Base-by-base conservation (phyloP, 257 asterid species). In the Nicotiana benthamiana region DNA sequence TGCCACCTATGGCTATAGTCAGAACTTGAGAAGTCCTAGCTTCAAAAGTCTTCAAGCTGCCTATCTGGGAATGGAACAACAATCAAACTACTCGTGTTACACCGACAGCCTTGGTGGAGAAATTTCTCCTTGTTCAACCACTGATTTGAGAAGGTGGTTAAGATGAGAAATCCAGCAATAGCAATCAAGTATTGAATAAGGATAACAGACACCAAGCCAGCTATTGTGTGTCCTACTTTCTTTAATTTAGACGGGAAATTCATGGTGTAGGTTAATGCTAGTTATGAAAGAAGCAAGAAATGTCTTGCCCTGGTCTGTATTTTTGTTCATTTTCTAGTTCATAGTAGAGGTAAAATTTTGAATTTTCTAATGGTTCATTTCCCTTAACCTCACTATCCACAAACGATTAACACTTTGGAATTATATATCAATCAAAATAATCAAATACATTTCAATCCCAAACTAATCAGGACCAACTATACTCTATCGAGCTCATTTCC, bases 21-120 rank as follows among this genome's bases (percentile, higher is more conserved):
- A 83, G 83, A 87, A 86, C 46, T 48, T 91, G 83, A 86, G 95
- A 64, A 95, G 99, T 64, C 99, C 98, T 9, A 93, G 99, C 87
- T 95, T 95, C 89, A 92, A 93, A 84, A 93, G 98, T 51, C 92
- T 91, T 7, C 97, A 89, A 63, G 97, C 95, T 3, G 97, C 94
- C 7, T 90, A 91, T 68, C 90, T 95, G 4, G 97, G 98, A 68
- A 88, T 93, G 94, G 97, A 91, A 81, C 95, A 90, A 52, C 92
- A 88, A 34, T 91, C 97, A 6, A 85, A 88, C 81, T 86, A 85
- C 63, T 93, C 97, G 17, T 87, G 87, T 83, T 88, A 91, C 68
- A 89, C 95, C 0, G 97, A 93, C 68, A 93, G 97, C 85, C 72
- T 91, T 32, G 95, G 93, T 30, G 98, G 98, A n/a, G 98, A 93